These are phyloP conservation scores for Pythium oligandrum DNA, from an alignment of 352 stramenopile species.

Conservation along the genomic window DNA sequence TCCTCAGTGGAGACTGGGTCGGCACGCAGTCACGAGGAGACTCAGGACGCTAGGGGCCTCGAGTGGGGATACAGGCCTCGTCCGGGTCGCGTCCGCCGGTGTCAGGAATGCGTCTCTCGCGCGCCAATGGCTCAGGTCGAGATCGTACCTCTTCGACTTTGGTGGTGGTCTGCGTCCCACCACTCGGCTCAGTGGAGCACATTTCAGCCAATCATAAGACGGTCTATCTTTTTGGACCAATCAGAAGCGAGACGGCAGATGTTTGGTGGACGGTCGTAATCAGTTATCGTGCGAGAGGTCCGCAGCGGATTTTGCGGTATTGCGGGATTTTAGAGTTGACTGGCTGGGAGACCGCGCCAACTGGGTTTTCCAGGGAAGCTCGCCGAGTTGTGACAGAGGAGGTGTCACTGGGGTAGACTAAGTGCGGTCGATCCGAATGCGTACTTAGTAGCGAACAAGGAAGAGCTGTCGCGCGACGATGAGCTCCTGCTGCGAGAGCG, in stretches of 20 bases:
- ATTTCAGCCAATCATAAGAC: neutral
- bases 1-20: too few relatives aligned
- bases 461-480: too few relatives aligned
- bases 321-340: neutral
- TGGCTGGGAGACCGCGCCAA: too few relatives aligned
- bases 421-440: conserved; percentile 6
- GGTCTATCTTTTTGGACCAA: conserved; percentile 8
- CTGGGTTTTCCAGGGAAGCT: too few relatives aligned
- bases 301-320: neutral
- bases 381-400: conserved; percentile 3
- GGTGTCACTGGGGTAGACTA: neutral
- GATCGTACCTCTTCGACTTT: neutral
- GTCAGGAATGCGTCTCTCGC: too few relatives aligned
- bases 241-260: neutral
- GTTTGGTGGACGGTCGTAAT: conserved; percentile 5
- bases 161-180: conserved; percentile 3
- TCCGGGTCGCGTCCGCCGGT: too few relatives aligned
- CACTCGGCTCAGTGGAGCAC: too few relatives aligned
- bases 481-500: too few relatives aligned
- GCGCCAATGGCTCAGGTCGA: too few relatives aligned
- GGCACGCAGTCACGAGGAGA: too few relatives aligned
- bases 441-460: neutral
- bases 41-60: too few relatives aligned
- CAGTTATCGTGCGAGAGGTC: conserved; percentile 10
- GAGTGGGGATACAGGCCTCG: too few relatives aligned